phyloP scores from a whole-genome alignment of 2,329 filamentous ascomycete species.

The Lachnellula cervina region DNA sequence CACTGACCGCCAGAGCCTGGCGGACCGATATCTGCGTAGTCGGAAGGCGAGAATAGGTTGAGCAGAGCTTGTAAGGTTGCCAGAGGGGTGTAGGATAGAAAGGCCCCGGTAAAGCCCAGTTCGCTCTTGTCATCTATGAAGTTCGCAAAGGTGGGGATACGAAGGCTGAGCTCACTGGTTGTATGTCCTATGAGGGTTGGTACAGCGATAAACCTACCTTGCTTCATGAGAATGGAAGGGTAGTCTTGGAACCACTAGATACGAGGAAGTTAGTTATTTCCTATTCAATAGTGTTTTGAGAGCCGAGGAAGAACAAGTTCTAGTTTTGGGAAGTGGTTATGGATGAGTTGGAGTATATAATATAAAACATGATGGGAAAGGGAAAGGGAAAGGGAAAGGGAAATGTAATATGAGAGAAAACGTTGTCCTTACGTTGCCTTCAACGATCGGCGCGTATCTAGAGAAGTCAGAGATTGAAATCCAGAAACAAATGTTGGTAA shows the following conservation, averaged over 20 bases:
- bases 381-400: no score
- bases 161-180: conserved; percentile 9
- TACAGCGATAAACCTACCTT: conserved; percentile 8
- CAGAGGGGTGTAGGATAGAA: conserved; percentile 4
- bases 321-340: no score
- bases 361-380: no score
- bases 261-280: no score
- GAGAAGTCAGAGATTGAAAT: not conserved
- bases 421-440: no score
- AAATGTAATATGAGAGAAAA: no score
- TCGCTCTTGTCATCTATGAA: conserved; percentile 5
- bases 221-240: conserved; percentile 5
- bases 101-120: not conserved
- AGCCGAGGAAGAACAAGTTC: no score
- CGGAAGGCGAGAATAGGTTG: conserved; percentile 3
- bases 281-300: no score
- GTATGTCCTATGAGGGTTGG: conserved; percentile 12
- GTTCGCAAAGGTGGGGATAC: conserved; percentile 2
- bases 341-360: no score
- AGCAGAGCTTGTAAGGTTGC: conserved; percentile 3
- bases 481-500: not conserved
- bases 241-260: conserved; percentile 5
- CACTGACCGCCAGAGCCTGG: conserved; percentile 10
- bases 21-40: conserved; percentile 10
- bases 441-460: no score